Evolutionary conservation across 352 stramenopile species (phyloP).

Genomic region (Elongisporangium undulatum): DNA sequence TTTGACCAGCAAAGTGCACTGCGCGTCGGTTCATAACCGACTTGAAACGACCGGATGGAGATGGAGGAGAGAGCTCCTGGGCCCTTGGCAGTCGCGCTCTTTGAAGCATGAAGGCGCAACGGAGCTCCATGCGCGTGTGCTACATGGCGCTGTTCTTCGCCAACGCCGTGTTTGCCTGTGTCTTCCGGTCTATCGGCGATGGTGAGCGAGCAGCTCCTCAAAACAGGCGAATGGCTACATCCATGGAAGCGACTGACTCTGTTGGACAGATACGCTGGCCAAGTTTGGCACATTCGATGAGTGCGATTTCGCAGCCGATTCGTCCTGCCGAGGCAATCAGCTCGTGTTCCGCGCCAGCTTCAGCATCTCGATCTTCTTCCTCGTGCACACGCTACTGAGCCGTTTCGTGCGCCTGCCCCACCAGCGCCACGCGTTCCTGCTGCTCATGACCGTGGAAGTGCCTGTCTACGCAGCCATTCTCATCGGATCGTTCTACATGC

Average conservation of each 20-base stretch:
- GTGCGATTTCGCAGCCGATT: conserved; percentile 34
- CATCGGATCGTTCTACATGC: conserved; percentile 71
- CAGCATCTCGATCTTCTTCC: conserved; percentile 53
- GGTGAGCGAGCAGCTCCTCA: conserved; percentile 13
- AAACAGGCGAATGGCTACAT: not conserved
- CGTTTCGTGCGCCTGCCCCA: conserved; percentile 27
- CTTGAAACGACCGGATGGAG: not conserved
- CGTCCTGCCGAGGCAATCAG: conserved; percentile 58
- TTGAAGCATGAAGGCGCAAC: not conserved
- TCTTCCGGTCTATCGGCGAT: conserved; percentile 63
- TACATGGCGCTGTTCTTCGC: conserved; percentile 73
- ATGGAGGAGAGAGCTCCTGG: not conserved
- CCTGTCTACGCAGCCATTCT: conserved; percentile 45
- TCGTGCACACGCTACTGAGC: conserved; percentile 41
- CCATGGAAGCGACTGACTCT: not conserved
- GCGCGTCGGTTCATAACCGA: not conserved
- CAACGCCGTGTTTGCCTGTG: conserved; percentile 59
- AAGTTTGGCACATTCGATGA: conserved; percentile 61
- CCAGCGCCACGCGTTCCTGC: conserved; percentile 17
- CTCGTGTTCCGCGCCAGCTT: conserved; percentile 69
- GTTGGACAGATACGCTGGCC: conserved; percentile 16
- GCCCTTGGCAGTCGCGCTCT: not conserved
- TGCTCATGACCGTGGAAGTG: conserved; percentile 36
- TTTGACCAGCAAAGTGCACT: not conserved
- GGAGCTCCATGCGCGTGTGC: conserved; percentile 32